Percentiles rank a stretch among this genome's conserved stretches.
Conservation (phyloP, 2,329 filamentous ascomycete species). For the Colletotrichum godetiae region DNA sequence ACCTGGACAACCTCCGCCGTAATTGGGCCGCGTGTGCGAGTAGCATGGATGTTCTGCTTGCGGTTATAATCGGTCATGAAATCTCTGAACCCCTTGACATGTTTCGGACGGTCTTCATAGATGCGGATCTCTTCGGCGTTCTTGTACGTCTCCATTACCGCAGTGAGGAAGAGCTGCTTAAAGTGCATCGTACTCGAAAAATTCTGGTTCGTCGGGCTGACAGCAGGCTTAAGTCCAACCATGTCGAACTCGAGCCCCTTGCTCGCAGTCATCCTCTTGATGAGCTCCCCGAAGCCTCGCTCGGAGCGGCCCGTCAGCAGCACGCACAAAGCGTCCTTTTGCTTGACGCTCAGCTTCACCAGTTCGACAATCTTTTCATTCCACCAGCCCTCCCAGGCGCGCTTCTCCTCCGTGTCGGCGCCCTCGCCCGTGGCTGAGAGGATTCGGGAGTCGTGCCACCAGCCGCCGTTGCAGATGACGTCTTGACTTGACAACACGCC, state of each 20-base stretch:
- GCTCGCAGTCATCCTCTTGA: slow-evolving; percentile 83
- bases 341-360: slow-evolving; percentile 82
- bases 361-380: slow-evolving; percentile 90
- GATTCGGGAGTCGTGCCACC: slow-evolving; percentile 96
- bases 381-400: slow-evolving; percentile 95
- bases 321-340: slow-evolving; percentile 86
- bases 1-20: slow-evolving; percentile 88
- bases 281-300: slow-evolving; percentile 78
- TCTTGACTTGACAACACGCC: slow-evolving; percentile 82
- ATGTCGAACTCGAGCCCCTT: slow-evolving; percentile 89
- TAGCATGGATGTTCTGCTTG: slow-evolving; percentile 53
- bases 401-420: slow-evolving; percentile 81
- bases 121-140: slow-evolving; percentile 84
- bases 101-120: slow-evolving; percentile 74
- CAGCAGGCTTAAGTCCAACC: slow-evolving; percentile 85
- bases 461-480: slow-evolving; percentile 84
- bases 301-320: slow-evolving; percentile 90
- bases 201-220: slow-evolving; percentile 81
- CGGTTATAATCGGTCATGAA: slow-evolving; percentile 85
- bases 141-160: slow-evolving; percentile 87
- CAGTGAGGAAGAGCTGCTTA: slow-evolving; percentile 86
- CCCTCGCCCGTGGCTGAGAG: slow-evolving; percentile 89
- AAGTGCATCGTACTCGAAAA: slow-evolving; percentile 90
- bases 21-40: slow-evolving; percentile 72
- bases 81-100: slow-evolving; percentile 84